These are phyloP conservation scores for Syzygium aqueum DNA, from an alignment of 345 rosid genomes.

Conservation along the genomic window DNA sequence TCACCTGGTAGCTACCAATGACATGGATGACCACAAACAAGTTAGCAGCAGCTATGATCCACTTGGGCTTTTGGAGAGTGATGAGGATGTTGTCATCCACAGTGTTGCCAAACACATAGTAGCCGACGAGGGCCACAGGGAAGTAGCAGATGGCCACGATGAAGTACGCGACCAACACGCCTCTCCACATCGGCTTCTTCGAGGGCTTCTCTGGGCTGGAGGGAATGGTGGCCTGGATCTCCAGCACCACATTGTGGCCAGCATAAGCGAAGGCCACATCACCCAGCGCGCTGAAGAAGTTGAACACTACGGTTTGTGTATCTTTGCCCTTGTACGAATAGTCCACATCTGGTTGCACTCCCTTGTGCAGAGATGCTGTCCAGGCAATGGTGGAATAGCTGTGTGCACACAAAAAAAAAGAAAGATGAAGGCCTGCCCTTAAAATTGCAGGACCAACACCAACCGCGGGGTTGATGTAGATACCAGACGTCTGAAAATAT, in stretches of 20 bases:
- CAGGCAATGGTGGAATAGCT: constrained; percentile 78
- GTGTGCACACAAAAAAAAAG: background rate
- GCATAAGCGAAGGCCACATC: constrained; percentile 84
- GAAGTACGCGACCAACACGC: constrained; percentile 60
- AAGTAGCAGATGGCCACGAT: constrained; percentile 72
- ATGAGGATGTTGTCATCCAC: constrained; percentile 70
- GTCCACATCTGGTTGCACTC: constrained; percentile 36
- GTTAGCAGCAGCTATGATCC: constrained; percentile 73
- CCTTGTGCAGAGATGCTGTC: constrained; percentile 37
- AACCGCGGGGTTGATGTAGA: background rate
- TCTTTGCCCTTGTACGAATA: constrained; percentile 36
- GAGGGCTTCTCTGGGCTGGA: constrained; percentile 82
- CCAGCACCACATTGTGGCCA: constrained; percentile 73
- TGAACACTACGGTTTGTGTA: constrained; percentile 27
- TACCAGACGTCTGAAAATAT: background rate
- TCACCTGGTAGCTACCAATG: constrained; percentile 73
- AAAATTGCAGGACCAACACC: background rate
- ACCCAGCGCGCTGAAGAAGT: constrained; percentile 67
- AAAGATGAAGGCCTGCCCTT: background rate
- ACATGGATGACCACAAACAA: constrained; percentile 74
- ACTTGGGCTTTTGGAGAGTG: constrained; percentile 45
- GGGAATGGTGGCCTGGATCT: constrained; percentile 90
- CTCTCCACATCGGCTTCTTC: constrained; percentile 77
- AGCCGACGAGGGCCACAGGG: constrained; percentile 68
- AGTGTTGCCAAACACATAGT: constrained; percentile 40